Conservation (phyloP, 2,329 filamentous ascomycete species). For the Polychaeton citri region DNA sequence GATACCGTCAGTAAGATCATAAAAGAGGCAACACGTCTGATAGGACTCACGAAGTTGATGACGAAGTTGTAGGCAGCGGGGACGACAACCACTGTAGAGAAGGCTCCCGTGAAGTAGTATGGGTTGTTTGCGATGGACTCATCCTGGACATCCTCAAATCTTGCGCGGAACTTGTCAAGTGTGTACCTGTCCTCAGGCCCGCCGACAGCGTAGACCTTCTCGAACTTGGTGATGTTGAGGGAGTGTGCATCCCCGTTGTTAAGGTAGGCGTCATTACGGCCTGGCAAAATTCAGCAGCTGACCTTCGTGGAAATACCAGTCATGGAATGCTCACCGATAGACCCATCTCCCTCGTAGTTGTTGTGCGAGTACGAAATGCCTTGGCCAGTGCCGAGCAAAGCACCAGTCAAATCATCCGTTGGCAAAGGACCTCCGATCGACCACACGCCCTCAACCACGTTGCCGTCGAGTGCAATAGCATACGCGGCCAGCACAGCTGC, state of each 20-base stretch:
- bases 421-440: conserved; percentile 16
- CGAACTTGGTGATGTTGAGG: conserved; percentile 10
- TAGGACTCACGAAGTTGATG: conserved; percentile 9
- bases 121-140: conserved; percentile 18
- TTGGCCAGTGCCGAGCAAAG: conserved; percentile 10
- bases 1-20: not conserved
- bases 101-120: conserved; percentile 19
- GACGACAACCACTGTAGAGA: conserved; percentile 12
- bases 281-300: not conserved
- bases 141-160: conserved; percentile 4
- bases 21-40: not conserved
- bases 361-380: conserved; percentile 19
- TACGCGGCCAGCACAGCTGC: conserved; percentile 19
- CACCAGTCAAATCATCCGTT: conserved; percentile 5
- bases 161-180: conserved; percentile 8
- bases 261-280: conserved; percentile 14
- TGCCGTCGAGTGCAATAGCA: conserved; percentile 19
- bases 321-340: no score
- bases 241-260: conserved; percentile 13
- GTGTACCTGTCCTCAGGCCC: conserved; percentile 9
- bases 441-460: no score
- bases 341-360: conserved; percentile 23
- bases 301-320: not conserved
- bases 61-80: conserved; percentile 16
- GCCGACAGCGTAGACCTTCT: conserved; percentile 7